Evolutionary conservation across 257 asterid species (phyloP), one percentile per base, ranked within the genome.

Genomic region (Przewalskia tangutica): DNA sequence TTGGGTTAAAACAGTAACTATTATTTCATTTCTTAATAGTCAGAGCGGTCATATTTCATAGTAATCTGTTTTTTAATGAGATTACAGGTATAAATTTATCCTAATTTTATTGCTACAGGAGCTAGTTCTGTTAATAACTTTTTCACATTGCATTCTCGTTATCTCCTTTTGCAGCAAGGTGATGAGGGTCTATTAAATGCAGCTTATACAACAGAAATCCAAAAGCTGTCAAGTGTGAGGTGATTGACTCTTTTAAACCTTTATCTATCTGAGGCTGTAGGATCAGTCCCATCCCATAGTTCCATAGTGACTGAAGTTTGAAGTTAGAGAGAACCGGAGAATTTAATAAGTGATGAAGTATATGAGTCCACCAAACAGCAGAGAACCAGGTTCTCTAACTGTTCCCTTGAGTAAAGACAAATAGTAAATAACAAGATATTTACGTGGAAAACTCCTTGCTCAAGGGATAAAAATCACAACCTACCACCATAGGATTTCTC

Each of bases 181-280:
- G 97, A 92, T 86, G 99, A 96, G 86, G 99, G 97, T 82, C 77
- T 77, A 85, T 83, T 96, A 81, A 94, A 91, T 86, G 66, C 68
- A 78, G 94, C 95, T 80, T 96, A 87, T 81, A 95, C 93, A 68
- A 88, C 91, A 63, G 97, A 94, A 88, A 92, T 90, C 93, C 88
- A 90, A 86, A 93, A 88, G 87, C 89, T 93, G 82, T 90, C 95
- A 79, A 87, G 85, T 55, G 91, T 90, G 83, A 93, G 98, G 99
- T 94, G 89, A 81, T 79, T 64, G 81, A 42, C 73, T 73, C 75
- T 81, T 40, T 27, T 65, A 50, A 58, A 51, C 66, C 77, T 81
- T 51, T 65, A 18, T 55, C 54, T 64, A 32, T 48, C 40, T 27
- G 80, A 75, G 80, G 14, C 62, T 50, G 62, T 81, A 27, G 77